These are phyloP conservation scores for Mucor sp. DNA, from an alignment of 371 early-diverging fungal genomes.

Conservation along the genomic window DNA sequence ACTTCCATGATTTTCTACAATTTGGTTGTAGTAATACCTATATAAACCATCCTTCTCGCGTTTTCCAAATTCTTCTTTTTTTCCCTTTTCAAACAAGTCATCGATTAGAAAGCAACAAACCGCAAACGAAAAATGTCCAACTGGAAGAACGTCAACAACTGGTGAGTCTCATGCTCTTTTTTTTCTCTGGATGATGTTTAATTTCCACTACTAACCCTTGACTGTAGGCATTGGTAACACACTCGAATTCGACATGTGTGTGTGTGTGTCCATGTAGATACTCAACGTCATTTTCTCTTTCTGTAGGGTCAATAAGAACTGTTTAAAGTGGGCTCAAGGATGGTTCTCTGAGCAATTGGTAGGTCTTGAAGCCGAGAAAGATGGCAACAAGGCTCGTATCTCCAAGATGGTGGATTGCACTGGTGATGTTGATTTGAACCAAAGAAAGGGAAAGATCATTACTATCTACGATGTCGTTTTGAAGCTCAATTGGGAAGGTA, in stretches of 20 bases:
- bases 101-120: neutral
- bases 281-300: neutral
- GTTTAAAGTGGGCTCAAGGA: slow-evolving; percentile 76
- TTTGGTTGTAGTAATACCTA: neutral
- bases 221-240: slow-evolving; percentile 34
- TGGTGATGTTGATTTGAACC: slow-evolving; percentile 86
- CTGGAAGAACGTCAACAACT: slow-evolving; percentile 41
- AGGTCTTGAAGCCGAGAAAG: slow-evolving; percentile 44
- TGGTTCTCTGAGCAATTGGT: slow-evolving; percentile 64
- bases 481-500: slow-evolving; percentile 75
- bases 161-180: slow-evolving; percentile 8
- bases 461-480: slow-evolving; percentile 79
- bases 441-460: slow-evolving; percentile 87
- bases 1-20: slow-evolving; percentile 8
- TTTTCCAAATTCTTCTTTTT: slow-evolving; percentile 8
- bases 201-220: neutral
- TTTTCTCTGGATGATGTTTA: neutral
- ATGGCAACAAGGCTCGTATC: slow-evolving; percentile 56
- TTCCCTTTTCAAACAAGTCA: neutral
- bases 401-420: slow-evolving; percentile 56
- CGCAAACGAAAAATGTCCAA: slow-evolving; percentile 22
- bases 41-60: slow-evolving; percentile 3
- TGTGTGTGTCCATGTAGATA: neutral
- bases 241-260: neutral
- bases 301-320: slow-evolving; percentile 86